Conservation (phyloP, 371 early-diverging fungal genomes). For the Syncephalis plumigaleata region DNA sequence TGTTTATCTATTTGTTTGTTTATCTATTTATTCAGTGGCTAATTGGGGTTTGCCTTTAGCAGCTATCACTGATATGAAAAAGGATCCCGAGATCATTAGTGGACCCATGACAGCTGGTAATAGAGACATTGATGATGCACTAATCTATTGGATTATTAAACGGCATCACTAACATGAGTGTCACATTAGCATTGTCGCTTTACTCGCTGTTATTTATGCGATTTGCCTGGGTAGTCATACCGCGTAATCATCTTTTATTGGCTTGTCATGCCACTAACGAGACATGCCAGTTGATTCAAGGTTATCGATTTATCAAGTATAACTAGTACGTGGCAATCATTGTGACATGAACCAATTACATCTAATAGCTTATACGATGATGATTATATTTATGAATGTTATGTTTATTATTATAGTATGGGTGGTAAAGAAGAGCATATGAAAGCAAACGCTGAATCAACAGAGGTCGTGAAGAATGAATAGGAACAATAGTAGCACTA, state of each 20-base stretch:
- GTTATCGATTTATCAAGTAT: constrained; percentile 62
- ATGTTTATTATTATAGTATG: too few species aligned
- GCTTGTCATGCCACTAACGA: constrained; percentile 89
- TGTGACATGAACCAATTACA: too few species aligned
- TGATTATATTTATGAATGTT: too few species aligned
- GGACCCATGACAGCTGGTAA: constrained; percentile 86
- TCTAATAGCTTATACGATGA: too few species aligned
- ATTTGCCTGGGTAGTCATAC: constrained; percentile 86
- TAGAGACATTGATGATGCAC: neutral
- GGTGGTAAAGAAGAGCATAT: too few species aligned
- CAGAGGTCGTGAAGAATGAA: too few species aligned
- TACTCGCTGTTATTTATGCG: constrained; percentile 92
- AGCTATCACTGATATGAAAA: constrained; percentile 83
- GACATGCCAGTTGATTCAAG: constrained; percentile 68
- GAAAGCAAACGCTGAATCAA: too few species aligned
- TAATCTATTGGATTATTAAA: too few species aligned
- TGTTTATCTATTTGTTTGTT: neutral
- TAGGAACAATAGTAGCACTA: too few species aligned
- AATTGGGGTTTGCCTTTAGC: constrained; percentile 97
- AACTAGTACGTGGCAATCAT: constrained; percentile 19
- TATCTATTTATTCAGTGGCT: constrained; percentile 40
- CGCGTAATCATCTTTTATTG: constrained; percentile 78
- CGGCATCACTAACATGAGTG: neutral
- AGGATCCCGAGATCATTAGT: constrained; percentile 82
- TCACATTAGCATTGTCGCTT: constrained; percentile 12